Base-by-base conservation (phyloP, 805 yeast species). In the Pichia thaimueangensis region DNA sequence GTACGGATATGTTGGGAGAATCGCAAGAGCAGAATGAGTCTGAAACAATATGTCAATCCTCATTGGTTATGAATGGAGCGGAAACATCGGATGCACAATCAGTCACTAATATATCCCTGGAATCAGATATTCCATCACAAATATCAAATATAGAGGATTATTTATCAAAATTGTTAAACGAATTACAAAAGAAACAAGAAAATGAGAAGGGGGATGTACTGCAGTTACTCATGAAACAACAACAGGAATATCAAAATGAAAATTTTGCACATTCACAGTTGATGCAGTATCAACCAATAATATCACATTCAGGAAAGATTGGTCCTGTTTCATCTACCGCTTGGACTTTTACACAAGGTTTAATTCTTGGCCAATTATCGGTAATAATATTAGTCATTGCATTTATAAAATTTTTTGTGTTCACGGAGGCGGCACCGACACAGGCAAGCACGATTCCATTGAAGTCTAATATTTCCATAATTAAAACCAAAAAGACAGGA, bases 311-410 rank as follows among this genome's bases (percentile, higher is more conserved):
- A 19, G 10, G 33, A 6, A 37, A 35, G 7, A 28, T 48, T 9
- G 35, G 33, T 8, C 25, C 38, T 8, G 37, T 40, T 7, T 24
- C 39, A 13, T 47, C 49, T 16, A 33, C 50, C 6, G 47, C 52
- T 11, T 78, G 86, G 83, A 74, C 84, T n/a, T 85, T 85, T 54
- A 77, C 87, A 0, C 86, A 82, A 50, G 94, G 94, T 2, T 66
- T 85, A 12, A 64, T 84, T 1, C 46, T 84, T 2, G 94, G 94
- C 0, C 93, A 85, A 55, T 52, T 82, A 13, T 80, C 86, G 51
- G 87, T 85, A 10, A 73, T 85, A 34, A 50, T 82, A 1, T 69
- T 82, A 11, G 61, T 83, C 30, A 70, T 74, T 4, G 70, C 82
- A 27, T 82, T 85, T 56, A 75, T 84, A 47, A 79, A 78, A 60